Evolutionary conservation across 352 stramenopile genomes (phyloP).

Genomic region (Pilasporangium apinafurcum): DNA sequence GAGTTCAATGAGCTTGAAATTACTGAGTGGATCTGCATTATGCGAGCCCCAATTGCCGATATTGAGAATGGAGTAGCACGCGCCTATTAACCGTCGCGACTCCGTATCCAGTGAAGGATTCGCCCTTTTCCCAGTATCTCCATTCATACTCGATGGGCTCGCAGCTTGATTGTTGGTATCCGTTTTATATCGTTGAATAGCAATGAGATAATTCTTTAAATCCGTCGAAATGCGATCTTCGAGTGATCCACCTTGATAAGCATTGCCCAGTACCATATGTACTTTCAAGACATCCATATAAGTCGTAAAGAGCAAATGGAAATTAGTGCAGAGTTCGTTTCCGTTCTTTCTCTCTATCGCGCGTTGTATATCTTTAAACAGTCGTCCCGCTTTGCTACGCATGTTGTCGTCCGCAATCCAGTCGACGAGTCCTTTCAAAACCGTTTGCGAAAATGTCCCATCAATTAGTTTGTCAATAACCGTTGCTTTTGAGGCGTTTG

Average conservation of each 20-base stretch:
- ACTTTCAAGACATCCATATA: slow-evolving; percentile 5
- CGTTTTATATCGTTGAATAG: slow-evolving; percentile 5
- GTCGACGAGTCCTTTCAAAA: background rate
- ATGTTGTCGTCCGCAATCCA: background rate
- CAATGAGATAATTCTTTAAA: slow-evolving; percentile 9
- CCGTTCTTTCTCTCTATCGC: background rate
- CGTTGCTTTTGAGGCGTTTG: background rate
- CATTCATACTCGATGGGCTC: background rate
- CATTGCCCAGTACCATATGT: slow-evolving; percentile 3
- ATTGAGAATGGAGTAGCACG: slow-evolving; percentile 5
- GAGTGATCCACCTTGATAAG: slow-evolving; percentile 2
- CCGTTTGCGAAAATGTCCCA: background rate
- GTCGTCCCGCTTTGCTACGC: background rate
- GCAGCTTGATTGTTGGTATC: background rate
- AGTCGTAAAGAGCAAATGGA: slow-evolving; percentile 1
- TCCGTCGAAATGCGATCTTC: slow-evolving; percentile 4
- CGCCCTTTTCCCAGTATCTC: background rate
- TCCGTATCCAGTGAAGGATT: slow-evolving; percentile 3
- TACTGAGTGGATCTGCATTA: slow-evolving; percentile 2
- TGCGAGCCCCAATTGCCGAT: slow-evolving; percentile 9
- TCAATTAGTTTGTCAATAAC: background rate
- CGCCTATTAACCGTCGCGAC: slow-evolving; percentile 3
- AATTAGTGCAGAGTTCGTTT: slow-evolving; percentile 6
- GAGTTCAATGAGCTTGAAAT: slow-evolving; percentile 5
- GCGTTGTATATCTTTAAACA: background rate